Percentiles rank a stretch among this genome's conserved stretches.
These are phyloP conservation scores for Saccharomycopsis microspora DNA, from an alignment of 805 yeast genomes.

Conservation along the genomic window DNA sequence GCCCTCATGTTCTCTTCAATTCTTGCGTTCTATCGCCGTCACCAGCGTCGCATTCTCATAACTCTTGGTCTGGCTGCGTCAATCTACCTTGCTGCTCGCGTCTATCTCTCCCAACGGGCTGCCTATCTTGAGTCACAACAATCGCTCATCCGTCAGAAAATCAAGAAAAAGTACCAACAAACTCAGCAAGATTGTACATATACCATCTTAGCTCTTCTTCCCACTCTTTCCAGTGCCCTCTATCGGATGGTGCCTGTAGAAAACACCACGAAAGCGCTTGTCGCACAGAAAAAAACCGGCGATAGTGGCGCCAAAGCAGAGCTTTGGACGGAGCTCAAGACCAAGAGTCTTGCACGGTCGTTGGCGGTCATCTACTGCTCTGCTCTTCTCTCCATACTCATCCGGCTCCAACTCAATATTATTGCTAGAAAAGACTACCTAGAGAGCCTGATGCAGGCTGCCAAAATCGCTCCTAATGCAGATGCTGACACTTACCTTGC, in stretches of 20 bases:
- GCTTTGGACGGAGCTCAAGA: slow-evolving; percentile 69
- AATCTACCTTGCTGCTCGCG: slow-evolving; percentile 32
- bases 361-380: slow-evolving; percentile 60
- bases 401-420: slow-evolving; percentile 79
- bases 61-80: slow-evolving; percentile 34
- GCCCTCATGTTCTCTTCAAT: slow-evolving; percentile 24
- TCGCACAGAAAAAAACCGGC: slow-evolving; percentile 26
- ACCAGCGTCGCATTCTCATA: slow-evolving; percentile 32
- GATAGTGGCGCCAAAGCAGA: not conserved
- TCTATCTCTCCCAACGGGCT: slow-evolving; percentile 31
- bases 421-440: slow-evolving; percentile 80
- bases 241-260: slow-evolving; percentile 59
- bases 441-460: slow-evolving; percentile 50
- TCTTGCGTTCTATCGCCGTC: slow-evolving; percentile 30
- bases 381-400: slow-evolving; percentile 60
- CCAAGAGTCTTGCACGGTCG: slow-evolving; percentile 61
- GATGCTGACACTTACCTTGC: slow-evolving; percentile 34
- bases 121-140: slow-evolving; percentile 45
- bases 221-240: slow-evolving; percentile 60
- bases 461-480: slow-evolving; percentile 20
- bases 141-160: slow-evolving; percentile 51
- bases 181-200: slow-evolving; percentile 84
- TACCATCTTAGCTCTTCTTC: slow-evolving; percentile 73
- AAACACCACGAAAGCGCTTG: slow-evolving; percentile 55
- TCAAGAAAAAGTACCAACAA: slow-evolving; percentile 76